Evolutionary conservation across 1,284 basidiomycete species (phyloP), one percentile per base, ranked within the genome.

Genomic region (Marasmius tenuissimus): DNA sequence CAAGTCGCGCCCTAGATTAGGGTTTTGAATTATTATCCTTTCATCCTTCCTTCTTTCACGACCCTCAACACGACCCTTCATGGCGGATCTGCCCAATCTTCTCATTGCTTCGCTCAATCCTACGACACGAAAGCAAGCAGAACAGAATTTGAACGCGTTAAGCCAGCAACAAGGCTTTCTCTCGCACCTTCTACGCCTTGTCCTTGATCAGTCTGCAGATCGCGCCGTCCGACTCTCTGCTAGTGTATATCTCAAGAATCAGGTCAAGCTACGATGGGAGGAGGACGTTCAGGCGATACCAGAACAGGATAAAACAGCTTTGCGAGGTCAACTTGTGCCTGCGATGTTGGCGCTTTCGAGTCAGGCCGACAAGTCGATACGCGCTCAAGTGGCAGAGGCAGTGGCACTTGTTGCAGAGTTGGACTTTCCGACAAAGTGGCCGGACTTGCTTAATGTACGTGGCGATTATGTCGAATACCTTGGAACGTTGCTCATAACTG

Each of bases 371-470:
- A 91, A 89, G 70, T 67, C 80, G 1, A 79, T 92, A 60, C 84
- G 91, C 12, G 87, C 90, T 3, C 94, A 97, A 75, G 85, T 97
- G 35, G 95, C 94, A 27, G 95, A 97, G 75, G 86, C 93, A 7
- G 89, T 97, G 45, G 88, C 94, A 11, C 83, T 94, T 63, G 90
- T 97, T 70, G 94, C 96, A 7, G 85, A 89, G 61, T 81, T 87
- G 37, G 96, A 97, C 77, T 98, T 97, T 72, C 96, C 94, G 9
- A 75, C 81, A 20, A 84, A 85, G 65, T 98, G 96, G 96, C 81
- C 85, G 35, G 86, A 90, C 74, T 83, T 97, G 61, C 88, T 96
- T 67, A 89, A 94, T 77, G 94, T 95, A 72, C 70, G 92, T 73
- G 27, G 27, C 27, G 27, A 27, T 27, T 4, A 27, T 49, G 45